These are phyloP conservation scores for Inga leiocalycina DNA, from an alignment of 306 rosid species.

Conservation along the genomic window DNA sequence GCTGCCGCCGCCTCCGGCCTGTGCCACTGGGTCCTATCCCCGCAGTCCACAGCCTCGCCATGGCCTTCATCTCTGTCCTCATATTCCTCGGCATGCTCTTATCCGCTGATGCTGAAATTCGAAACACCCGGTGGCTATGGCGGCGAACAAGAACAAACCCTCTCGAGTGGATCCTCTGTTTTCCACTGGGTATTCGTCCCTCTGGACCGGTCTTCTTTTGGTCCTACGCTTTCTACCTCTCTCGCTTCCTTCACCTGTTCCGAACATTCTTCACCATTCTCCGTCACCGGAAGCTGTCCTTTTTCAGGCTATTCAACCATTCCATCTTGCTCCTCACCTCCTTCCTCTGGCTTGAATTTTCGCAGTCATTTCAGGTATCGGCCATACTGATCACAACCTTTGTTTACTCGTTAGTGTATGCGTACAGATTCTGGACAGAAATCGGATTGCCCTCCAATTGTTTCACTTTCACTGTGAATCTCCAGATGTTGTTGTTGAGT, in stretches of 20 bases:
- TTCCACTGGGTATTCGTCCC: constrained; percentile 75
- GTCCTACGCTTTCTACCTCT: constrained; percentile 75
- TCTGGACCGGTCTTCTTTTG: constrained; percentile 84
- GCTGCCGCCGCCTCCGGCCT: constrained; percentile 38
- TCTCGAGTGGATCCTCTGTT: constrained; percentile 77
- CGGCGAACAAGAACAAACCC: constrained; percentile 57
- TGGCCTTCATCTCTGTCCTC: constrained; percentile 48
- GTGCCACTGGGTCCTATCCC: constrained; percentile 67
- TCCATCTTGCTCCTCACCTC: constrained; percentile 54
- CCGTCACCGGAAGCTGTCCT: constrained; percentile 51
- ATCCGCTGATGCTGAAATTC: constrained; percentile 64
- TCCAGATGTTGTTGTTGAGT: constrained; percentile 43
- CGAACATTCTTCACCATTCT: constrained; percentile 61
- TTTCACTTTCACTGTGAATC: constrained; percentile 43
- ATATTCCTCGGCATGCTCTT: constrained; percentile 61
- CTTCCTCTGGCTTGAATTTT: constrained; percentile 78
- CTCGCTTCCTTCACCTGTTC: constrained; percentile 64
- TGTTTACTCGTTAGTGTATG: constrained; percentile 53
- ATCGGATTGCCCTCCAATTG: constrained; percentile 52
- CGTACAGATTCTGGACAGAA: constrained; percentile 58
- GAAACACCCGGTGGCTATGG: constrained; percentile 83
- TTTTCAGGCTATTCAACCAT: constrained; percentile 53
- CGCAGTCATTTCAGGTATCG: constrained; percentile 71
- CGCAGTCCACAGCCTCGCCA: constrained; percentile 59
- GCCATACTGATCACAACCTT: constrained; percentile 55